Evolutionary conservation across 2,329 filamentous ascomycete genomes (phyloP), one percentile per base, ranked within the genome.

Genomic region (Hymenoscyphus fructigenus): DNA sequence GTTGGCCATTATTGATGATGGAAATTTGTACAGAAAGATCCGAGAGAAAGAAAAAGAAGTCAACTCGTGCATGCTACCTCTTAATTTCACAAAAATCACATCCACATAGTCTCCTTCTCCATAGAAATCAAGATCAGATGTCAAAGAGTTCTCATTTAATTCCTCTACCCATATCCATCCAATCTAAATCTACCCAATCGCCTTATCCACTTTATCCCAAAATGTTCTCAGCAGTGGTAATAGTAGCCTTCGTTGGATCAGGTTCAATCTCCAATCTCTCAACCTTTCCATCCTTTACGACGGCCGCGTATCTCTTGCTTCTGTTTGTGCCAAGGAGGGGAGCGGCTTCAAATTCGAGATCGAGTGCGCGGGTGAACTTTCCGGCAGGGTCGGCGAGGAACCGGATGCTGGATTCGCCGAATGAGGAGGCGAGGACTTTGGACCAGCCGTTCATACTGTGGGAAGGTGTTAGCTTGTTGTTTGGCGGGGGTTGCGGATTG

Each of bases 361-460:
- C 92, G 41, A 97, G 83, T 3, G 90, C 89, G 76, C 92, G 89
- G 69, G 91, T 95, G 80, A 97, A 96, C 66, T 86, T 83, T 65
- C 87, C 90, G 7, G 86, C 84, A 7, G 92, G 91, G 78, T 97
- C 93, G 60, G 89, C 92, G 53, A 97, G 83, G 84, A 96, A 97
- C 68, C 93, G 92, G 73, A 97, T 89, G 91, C 95, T 59, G n/a
- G 59, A 56, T 66, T 66, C 32, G 66, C 81, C 12, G 92, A 91
- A 77, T 97, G 93, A 55, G 28, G 28, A 26, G 29, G 60, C 14
- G 44, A 97, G 84, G 67, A 86, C 82, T 68, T 90, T 85, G 57
- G 81, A 88, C 93, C 93, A 97, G 5, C 93, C 93, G 79, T 96
- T 96, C 85, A 93, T 97, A 57, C 92, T 95, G 50, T 17, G 14